These are phyloP conservation scores for Phaeophleospora eucalypticola DNA, from an alignment of 2,329 filamentous ascomycete genomes.

Conservation along the genomic window DNA sequence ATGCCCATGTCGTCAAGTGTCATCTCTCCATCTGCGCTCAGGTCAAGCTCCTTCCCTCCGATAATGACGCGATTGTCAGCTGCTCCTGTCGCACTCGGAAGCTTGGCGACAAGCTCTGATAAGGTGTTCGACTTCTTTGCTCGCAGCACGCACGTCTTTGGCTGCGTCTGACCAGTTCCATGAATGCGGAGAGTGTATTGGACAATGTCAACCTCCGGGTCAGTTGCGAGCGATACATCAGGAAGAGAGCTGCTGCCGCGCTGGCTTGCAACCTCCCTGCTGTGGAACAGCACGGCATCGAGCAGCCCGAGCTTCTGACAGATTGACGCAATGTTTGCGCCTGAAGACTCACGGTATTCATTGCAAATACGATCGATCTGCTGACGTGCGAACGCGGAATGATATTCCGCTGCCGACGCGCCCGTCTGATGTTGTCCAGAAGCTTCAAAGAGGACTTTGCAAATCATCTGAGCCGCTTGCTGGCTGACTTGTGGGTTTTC, in stretches of 20 bases:
- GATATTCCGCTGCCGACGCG: conserved; percentile 10
- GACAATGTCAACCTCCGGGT: neutral
- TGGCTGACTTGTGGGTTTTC: conserved; percentile 2
- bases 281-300: conserved; percentile 14
- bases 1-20: conserved; percentile 21
- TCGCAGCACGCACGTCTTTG: conserved; percentile 14
- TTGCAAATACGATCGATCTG: conserved; percentile 18
- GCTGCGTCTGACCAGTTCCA: conserved; percentile 15
- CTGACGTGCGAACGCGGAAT: conserved; percentile 18
- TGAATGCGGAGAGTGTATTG: conserved; percentile 22
- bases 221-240: too few relatives aligned
- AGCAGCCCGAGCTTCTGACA: conserved; percentile 18
- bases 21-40: conserved; percentile 9
- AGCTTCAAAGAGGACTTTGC: conserved; percentile 18
- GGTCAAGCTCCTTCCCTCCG: conserved; percentile 22
- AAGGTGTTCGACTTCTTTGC: conserved; percentile 15
- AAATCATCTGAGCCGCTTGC: conserved; percentile 8
- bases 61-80: conserved; percentile 22
- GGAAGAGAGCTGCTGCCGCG: neutral
- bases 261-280: conserved; percentile 9
- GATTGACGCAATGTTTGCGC: conserved; percentile 1
- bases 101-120: conserved; percentile 18
- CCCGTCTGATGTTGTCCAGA: conserved; percentile 3
- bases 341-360: neutral
- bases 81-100: conserved; percentile 24